Evolutionary conservation across 1,284 basidiomycete genomes (phyloP), one percentile per base, ranked within the genome.

Genomic region (Sporisorium reilianum): DNA sequence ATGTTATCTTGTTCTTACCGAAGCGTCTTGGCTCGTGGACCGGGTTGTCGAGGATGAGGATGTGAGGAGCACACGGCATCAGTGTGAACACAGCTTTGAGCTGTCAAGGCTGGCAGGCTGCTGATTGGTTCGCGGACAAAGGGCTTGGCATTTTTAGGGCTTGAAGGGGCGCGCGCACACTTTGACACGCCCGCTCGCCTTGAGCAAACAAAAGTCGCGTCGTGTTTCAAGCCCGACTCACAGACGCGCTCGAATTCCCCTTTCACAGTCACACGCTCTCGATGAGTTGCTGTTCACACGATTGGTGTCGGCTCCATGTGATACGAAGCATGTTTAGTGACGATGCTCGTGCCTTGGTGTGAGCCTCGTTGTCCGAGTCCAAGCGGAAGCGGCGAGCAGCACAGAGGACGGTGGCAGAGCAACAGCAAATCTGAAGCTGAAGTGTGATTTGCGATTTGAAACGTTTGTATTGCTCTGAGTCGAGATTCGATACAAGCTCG

Each of bases 1-100:
- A 64, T 64, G 66, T 57, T 62, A 49, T 18, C 22, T 62, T 38
- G 57, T 44, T 14, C 36, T 38, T 5, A 38, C 18, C 3, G 16
- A 16, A 41, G 16, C 3, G 18, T 6, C 8, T 20, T 20, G 38
- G 16, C 18, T 44, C 5, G 18, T 4, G n/a, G 7, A n/a, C 38
- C 20, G 38, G 9, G 46, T 48, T 32, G 41, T 18, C 10, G 44
- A 26, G 16, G 16, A 34, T 34, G 32, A 41, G 30, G 23, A 30
- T 12, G 30, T 14, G n/a, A 52, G 36, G 26, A 2, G 20, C 34
- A 9, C 34, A 34, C 28, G 28, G 9, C 28, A n/a, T n/a, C n/a
- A n/a, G n/a, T 30, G 30, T 38, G 28, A 41, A 20, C 48, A 49
- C 46, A 34, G n/a, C 46, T n/a, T 49, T n/a, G 44, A 26, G 28